phyloP scores from a whole-genome alignment of 2,329 filamentous ascomycete genomes.

The Neofusicoccum laricinum region DNA sequence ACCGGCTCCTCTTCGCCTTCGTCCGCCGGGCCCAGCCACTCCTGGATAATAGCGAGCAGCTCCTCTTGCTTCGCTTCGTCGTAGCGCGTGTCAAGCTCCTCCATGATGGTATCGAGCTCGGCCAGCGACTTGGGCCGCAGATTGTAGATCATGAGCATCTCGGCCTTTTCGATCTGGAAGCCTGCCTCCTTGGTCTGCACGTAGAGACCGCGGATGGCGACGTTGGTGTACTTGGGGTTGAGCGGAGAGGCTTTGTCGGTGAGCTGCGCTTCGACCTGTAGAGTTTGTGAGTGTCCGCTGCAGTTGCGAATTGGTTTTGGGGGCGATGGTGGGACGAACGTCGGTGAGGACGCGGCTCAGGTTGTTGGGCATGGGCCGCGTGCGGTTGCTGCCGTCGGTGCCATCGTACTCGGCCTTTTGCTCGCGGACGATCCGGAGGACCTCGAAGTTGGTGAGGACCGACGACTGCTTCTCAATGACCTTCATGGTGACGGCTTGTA shows the following conservation, averaged over 20 bases:
- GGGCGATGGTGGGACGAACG: conserved; percentile 43
- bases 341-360: conserved; percentile 62
- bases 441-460: conserved; percentile 70
- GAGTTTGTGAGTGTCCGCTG: neutral
- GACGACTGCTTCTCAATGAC: conserved; percentile 69
- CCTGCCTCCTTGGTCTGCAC: conserved; percentile 19
- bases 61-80: conserved; percentile 28
- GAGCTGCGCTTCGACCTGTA: conserved; percentile 49
- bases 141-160: conserved; percentile 39
- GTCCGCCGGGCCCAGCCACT: conserved; percentile 25
- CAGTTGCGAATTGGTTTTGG: neutral
- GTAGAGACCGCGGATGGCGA: conserved; percentile 33
- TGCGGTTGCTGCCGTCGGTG: conserved; percentile 28
- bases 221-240: conserved; percentile 22
- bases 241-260: conserved; percentile 25
- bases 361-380: conserved; percentile 46
- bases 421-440: conserved; percentile 48
- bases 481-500: conserved; percentile 33
- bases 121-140: conserved; percentile 30
- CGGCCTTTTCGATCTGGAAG: conserved; percentile 31
- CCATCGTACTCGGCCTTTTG: conserved; percentile 34
- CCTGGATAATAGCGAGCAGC: conserved; percentile 27
- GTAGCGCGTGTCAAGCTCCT: conserved; percentile 35
- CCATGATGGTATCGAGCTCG: conserved; percentile 33
- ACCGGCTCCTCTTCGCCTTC: conserved; percentile 29